Conservation (phyloP, 768 basidiomycete species). For the Xerocomus spinulosus region DNA sequence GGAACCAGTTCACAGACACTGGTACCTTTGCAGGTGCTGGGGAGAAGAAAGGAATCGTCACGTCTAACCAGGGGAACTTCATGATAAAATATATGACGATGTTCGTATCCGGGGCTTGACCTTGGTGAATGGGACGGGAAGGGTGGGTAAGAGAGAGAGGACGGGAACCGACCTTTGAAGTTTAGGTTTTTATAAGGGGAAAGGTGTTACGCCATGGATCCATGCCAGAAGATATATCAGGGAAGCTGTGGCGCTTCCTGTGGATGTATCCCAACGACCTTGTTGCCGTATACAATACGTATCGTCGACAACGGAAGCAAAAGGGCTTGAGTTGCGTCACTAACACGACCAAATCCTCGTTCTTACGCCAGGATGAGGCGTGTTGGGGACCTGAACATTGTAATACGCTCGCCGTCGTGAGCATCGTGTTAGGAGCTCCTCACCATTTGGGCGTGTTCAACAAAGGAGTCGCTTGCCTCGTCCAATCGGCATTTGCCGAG, state of each 20-base stretch:
- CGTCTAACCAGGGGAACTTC: slow-evolving; percentile 14
- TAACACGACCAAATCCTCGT: no score
- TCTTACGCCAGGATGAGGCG: not conserved
- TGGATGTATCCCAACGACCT: not conserved
- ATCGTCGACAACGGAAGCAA: not conserved
- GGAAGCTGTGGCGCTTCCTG: not conserved
- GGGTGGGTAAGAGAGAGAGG: not conserved
- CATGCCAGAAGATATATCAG: not conserved
- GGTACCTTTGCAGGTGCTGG: slow-evolving; percentile 8
- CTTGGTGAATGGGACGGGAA: not conserved
- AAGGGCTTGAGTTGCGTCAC: not conserved
- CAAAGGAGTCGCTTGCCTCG: not conserved
- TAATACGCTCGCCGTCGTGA: not conserved
- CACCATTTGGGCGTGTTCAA: not conserved
- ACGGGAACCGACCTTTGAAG: not conserved
- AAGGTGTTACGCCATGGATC: not conserved
- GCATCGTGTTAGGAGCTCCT: not conserved
- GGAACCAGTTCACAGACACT: slow-evolving; percentile 28
- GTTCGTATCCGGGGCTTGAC: not conserved
- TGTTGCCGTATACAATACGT: not conserved
- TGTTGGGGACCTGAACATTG: not conserved
- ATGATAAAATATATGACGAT: slow-evolving; percentile 1
- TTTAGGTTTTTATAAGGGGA: not conserved
- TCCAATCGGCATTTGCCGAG: not conserved
- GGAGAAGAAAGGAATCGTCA: slow-evolving; percentile 16